A percentile compares a stretch with the other conserved stretches of the same genome.
phyloP scores from a whole-genome alignment of 805 yeast genomes.

The Barnettozyma pratensis region DNA sequence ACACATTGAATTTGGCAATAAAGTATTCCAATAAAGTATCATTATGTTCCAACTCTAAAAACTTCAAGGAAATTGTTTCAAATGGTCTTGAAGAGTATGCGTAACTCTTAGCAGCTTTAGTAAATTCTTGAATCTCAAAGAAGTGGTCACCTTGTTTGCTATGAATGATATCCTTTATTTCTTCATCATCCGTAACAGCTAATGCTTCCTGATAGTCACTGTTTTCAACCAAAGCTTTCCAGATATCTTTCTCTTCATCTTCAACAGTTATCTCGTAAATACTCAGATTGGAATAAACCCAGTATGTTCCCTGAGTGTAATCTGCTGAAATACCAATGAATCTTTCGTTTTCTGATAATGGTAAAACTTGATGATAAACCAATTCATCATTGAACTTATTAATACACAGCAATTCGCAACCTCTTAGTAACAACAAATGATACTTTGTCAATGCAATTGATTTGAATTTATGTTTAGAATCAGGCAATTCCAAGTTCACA shows the following conservation, averaged over 20 bases:
- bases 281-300: constrained; percentile 61
- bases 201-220: constrained; percentile 64
- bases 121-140: constrained; percentile 26
- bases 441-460: constrained; percentile 46
- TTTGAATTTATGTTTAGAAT: constrained; percentile 27
- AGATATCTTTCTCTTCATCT: constrained; percentile 67
- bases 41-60: constrained; percentile 38
- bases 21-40: constrained; percentile 46
- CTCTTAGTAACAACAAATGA: constrained; percentile 46
- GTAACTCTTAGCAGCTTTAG: constrained; percentile 48
- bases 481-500: constrained; percentile 35
- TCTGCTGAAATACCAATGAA: constrained; percentile 49
- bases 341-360: constrained; percentile 29
- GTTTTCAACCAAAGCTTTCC: constrained; percentile 57
- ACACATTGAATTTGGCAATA: constrained; percentile 31
- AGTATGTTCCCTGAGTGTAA: constrained; percentile 49
- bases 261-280: constrained; percentile 70
- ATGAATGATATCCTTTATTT: constrained; percentile 43
- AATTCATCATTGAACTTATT: constrained; percentile 49
- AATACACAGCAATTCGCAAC: constrained; percentile 36
- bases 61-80: constrained; percentile 59
- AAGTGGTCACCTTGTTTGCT: constrained; percentile 50
- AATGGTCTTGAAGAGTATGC: constrained; percentile 64
- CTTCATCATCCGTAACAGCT: constrained; percentile 29
- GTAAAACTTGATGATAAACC: constrained; percentile 38